Evolutionary conservation across 129 eudicot genomes (phyloP).

Genomic region (Chrysanthemum makinoi): DNA sequence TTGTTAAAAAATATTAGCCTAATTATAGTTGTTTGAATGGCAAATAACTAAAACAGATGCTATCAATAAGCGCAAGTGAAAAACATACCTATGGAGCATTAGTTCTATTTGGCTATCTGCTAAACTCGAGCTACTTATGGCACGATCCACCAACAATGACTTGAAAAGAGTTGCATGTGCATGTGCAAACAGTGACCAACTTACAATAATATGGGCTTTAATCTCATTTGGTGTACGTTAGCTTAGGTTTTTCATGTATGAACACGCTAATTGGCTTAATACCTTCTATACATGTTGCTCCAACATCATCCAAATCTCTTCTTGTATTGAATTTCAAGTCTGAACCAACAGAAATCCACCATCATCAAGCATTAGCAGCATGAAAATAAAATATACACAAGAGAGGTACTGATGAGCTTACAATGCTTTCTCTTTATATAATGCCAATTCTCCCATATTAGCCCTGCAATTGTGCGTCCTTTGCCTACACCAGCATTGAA

Average conservation of each 20-base stretch:
- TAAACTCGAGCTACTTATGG: conserved; percentile 89
- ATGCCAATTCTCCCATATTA: too few relatives aligned
- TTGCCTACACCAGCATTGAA: too few relatives aligned
- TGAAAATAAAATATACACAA: not conserved
- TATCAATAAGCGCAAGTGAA: not conserved
- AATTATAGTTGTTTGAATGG: not conserved
- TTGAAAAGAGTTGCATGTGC: too few relatives aligned
- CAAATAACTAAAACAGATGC: too few relatives aligned
- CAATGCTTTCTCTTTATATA: too few relatives aligned
- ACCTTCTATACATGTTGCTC: conserved; percentile 87
- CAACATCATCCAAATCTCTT: conserved; percentile 96
- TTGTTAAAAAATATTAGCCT: conserved; percentile 16
- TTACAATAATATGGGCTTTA: too few relatives aligned
- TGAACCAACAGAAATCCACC: conserved; percentile 98
- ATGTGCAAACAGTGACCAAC: too few relatives aligned
- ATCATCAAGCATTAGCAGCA: conserved; percentile 23
- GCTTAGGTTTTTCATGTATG: too few relatives aligned
- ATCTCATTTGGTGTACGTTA: too few relatives aligned
- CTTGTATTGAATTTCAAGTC: conserved; percentile 94
- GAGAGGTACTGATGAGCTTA: too few relatives aligned
- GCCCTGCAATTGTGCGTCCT: too few relatives aligned
- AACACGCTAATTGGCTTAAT: not conserved
- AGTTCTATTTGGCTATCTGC: conserved; percentile 88
- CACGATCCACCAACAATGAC: conserved; percentile 90
- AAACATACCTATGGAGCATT: conserved; percentile 89